A percentile compares a stretch with the other conserved stretches of the same genome.
These are phyloP conservation scores for Thalassiosira profunda DNA, from an alignment of 108 stramenopile species.

Conservation along the genomic window DNA sequence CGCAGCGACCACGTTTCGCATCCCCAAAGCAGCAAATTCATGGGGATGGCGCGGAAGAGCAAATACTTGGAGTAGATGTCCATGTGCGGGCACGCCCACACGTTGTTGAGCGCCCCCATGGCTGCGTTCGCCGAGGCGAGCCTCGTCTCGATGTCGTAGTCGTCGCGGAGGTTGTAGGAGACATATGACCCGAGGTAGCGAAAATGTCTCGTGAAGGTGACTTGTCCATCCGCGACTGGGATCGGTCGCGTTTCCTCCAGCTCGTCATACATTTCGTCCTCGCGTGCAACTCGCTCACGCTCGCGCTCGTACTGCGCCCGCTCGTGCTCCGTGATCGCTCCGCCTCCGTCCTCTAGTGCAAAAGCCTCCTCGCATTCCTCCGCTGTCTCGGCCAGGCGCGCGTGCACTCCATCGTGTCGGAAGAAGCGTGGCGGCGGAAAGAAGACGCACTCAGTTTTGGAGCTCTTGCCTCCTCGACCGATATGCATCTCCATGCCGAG, in stretches of 20 bases:
- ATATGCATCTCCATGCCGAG: slow-evolving; percentile 15
- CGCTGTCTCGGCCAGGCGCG: neutral
- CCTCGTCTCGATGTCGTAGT: neutral
- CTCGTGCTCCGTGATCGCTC: too few species aligned
- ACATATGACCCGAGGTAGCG: neutral
- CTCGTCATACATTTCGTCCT: too few species aligned
- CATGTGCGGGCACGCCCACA: neutral
- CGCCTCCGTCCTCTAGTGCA: too few species aligned
- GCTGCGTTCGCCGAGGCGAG: neutral
- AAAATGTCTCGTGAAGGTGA: neutral
- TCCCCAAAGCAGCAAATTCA: slow-evolving; percentile 3
- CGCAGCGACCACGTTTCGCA: neutral
- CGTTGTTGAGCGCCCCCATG: neutral
- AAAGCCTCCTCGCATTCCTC: too few species aligned
- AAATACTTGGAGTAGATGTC: neutral
- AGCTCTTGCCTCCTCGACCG: neutral
- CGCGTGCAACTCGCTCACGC: too few species aligned
- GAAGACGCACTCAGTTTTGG: slow-evolving; percentile 23
- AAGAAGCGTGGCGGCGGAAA: slow-evolving; percentile 5
- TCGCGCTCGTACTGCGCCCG: too few species aligned
- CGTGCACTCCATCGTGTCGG: neutral
- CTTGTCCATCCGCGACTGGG: neutral
- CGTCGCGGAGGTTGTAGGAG: neutral
- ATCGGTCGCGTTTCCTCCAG: neutral
- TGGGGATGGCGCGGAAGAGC: neutral